Percentiles rank a stretch among this genome's conserved stretches.
Evolutionary conservation across 345 rosid genomes (phyloP).

Genomic region (Noccaea caerulescens): DNA sequence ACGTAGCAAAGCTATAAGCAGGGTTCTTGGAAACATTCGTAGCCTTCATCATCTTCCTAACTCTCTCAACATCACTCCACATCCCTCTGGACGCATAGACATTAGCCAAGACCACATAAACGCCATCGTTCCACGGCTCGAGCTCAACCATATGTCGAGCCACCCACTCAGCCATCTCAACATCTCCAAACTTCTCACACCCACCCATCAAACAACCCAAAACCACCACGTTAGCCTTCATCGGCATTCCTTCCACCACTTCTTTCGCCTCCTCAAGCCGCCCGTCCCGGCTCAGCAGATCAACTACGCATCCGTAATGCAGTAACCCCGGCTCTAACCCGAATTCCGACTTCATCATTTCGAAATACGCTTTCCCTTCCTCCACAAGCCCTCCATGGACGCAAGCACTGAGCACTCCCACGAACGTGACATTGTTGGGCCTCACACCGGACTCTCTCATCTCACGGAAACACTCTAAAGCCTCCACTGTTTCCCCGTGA

Average conservation of each 20-base stretch:
- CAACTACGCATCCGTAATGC: conserved; percentile 86
- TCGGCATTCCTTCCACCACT: conserved; percentile 74
- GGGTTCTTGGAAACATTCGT: conserved; percentile 61
- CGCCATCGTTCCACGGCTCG: conserved; percentile 89
- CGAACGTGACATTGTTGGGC: conserved; percentile 78
- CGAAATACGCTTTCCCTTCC: conserved; percentile 65
- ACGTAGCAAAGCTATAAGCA: conserved; percentile 61
- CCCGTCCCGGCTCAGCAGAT: conserved; percentile 76
- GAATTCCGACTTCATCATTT: conserved; percentile 61
- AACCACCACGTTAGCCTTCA: conserved; percentile 71
- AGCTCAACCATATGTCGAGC: conserved; percentile 63
- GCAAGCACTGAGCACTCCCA: conserved; percentile 80
- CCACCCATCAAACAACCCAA: conserved; percentile 94
- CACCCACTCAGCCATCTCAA: conserved; percentile 85
- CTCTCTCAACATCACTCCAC: conserved; percentile 82
- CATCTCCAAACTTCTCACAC: conserved; percentile 82
- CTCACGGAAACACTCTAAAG: conserved; percentile 56
- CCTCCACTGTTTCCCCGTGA: conserved; percentile 64
- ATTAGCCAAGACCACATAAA: conserved; percentile 79
- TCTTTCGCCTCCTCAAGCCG: conserved; percentile 68
- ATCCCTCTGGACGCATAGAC: conserved; percentile 70
- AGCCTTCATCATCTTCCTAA: conserved; percentile 66
- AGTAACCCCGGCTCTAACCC: conserved; percentile 53
- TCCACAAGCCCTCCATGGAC: conserved; percentile 82
- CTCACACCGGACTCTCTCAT: conserved; percentile 60